phyloP scores from a whole-genome alignment of 768 basidiomycete species.

The Tubosaeta brunneosetosa region DNA sequence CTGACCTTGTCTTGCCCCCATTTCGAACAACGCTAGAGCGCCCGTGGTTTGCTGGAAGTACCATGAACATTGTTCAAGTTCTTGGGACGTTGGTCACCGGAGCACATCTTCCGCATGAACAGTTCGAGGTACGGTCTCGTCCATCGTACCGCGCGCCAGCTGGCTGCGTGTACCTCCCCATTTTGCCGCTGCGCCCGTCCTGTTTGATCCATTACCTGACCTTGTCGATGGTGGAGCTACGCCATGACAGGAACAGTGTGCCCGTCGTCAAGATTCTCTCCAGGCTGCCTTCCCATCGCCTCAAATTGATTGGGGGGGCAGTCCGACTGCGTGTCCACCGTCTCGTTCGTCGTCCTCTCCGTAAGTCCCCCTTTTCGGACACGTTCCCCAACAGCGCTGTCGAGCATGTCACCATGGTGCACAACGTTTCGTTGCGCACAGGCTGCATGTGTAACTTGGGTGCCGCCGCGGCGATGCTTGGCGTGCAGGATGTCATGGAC shows the following conservation, averaged over 20 bases:
- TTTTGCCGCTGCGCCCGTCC: conserved; percentile 71
- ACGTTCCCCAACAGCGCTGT: conserved; percentile 71
- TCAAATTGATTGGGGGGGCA: conserved; percentile 58
- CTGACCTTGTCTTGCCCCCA: conserved; percentile 70
- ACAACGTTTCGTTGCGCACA: conserved; percentile 70
- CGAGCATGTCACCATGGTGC: conserved; percentile 59
- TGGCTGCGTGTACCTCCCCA: conserved; percentile 47
- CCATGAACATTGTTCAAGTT: conserved; percentile 78
- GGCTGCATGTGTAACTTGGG: conserved; percentile 91
- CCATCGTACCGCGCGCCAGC: not conserved
- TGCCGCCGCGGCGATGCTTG: conserved; percentile 67
- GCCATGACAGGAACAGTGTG: conserved; percentile 53
- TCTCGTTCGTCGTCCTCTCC: conserved; percentile 58
- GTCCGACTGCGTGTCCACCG: conserved; percentile 60
- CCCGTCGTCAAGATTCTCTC: conserved; percentile 74
- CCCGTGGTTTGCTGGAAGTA: conserved; percentile 85
- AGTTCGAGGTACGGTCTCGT: conserved; percentile 61
- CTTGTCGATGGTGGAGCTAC: conserved; percentile 48
- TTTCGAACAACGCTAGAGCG: conserved; percentile 58
- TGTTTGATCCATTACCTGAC: conserved; percentile 61
- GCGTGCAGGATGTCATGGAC: conserved; percentile 63
- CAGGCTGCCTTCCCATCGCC: conserved; percentile 46
- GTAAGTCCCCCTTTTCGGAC: conserved; percentile 42
- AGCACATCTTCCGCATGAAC: conserved; percentile 56
- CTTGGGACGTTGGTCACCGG: conserved; percentile 67